Percentiles rank a stretch among this genome's conserved stretches.
Conservation (phyloP, 345 rosid species). For the Eutrema heterophyllum region DNA sequence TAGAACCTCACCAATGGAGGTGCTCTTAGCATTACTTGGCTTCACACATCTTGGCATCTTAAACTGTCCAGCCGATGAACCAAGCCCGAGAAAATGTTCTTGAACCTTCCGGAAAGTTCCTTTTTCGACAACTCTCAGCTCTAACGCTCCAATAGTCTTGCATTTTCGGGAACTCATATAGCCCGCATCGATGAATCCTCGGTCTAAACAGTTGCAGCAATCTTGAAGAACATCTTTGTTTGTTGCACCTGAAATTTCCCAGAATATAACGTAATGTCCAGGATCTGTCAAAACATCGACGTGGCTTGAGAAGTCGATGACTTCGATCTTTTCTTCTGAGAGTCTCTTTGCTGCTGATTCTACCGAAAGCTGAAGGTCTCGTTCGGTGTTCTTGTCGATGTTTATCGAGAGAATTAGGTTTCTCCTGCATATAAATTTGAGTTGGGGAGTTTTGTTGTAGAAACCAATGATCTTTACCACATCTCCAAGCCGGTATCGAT, state of each 20-base stretch:
- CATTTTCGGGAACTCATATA: slow-evolving; percentile 67
- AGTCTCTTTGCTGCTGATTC: slow-evolving; percentile 60
- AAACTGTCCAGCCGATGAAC: slow-evolving; percentile 75
- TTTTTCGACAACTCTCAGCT: slow-evolving; percentile 58
- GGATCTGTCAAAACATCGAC: slow-evolving; percentile 68
- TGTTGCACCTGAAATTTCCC: slow-evolving; percentile 74
- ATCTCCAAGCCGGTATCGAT: slow-evolving; percentile 87
- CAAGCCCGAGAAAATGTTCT: slow-evolving; percentile 68
- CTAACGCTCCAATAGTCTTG: slow-evolving; percentile 67
- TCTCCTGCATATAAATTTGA: slow-evolving; percentile 73
- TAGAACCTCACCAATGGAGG: too few species aligned
- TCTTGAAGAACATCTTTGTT: slow-evolving; percentile 53
- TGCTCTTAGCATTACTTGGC: slow-evolving; percentile 30
- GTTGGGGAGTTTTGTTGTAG: slow-evolving; percentile 79
- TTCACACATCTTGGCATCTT: slow-evolving; percentile 84
- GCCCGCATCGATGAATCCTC: slow-evolving; percentile 67
- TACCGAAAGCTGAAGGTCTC: slow-evolving; percentile 73
- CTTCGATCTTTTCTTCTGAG: slow-evolving; percentile 61
- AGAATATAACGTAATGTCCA: slow-evolving; percentile 79
- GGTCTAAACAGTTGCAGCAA: slow-evolving; percentile 71
- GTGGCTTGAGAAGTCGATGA: slow-evolving; percentile 80
- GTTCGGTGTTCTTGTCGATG: slow-evolving; percentile 92
- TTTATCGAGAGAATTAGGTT: slow-evolving; percentile 73
- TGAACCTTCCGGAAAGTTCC: slow-evolving; percentile 79
- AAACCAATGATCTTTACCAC: slow-evolving; percentile 71